These are phyloP conservation scores for Ogataea minuta DNA, from an alignment of 805 yeast genomes.

Conservation along the genomic window DNA sequence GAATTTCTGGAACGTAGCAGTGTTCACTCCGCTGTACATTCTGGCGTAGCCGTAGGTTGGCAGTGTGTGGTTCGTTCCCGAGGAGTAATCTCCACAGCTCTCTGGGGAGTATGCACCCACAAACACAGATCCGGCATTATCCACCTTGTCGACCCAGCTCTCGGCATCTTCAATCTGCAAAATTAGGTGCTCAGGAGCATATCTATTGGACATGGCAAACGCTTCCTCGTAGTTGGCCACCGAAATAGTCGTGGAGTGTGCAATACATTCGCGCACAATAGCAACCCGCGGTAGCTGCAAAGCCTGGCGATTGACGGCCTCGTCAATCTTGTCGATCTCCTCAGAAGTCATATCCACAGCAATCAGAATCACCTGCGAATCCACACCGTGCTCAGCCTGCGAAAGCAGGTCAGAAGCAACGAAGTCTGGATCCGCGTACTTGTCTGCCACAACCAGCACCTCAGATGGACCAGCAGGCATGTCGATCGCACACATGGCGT, in stretches of 20 bases:
- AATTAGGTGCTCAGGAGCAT: constrained; percentile 98
- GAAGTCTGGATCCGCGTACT: constrained; percentile 84
- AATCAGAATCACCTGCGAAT: constrained; percentile 91
- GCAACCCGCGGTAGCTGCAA: constrained; percentile 83
- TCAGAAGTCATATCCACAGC: constrained; percentile 67
- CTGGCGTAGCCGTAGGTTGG: constrained; percentile 99
- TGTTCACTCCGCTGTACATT: constrained; percentile 96
- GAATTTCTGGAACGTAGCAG: constrained; percentile 92
- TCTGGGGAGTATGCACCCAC: constrained; percentile 97
- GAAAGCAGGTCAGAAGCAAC: constrained; percentile 96
- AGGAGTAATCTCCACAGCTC: constrained; percentile 96
- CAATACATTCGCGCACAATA: constrained; percentile 86
- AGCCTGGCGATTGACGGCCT: constrained; percentile 85
- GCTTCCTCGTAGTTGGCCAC: constrained; percentile 78
- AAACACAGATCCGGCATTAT: constrained; percentile 94
- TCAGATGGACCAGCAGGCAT: constrained; percentile 99
- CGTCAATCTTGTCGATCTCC: constrained; percentile 69
- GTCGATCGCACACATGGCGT: constrained; percentile 92
- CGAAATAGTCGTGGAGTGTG: constrained; percentile 80
- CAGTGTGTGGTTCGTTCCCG: constrained; percentile 97
- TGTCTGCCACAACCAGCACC: constrained; percentile 93
- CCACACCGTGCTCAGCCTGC: constrained; percentile 99
- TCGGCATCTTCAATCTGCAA: constrained; percentile 83
- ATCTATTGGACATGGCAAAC: constrained; percentile 78
- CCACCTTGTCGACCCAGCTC: constrained; percentile 65